Evolutionary conservation across 2,329 filamentous ascomycete genomes (phyloP), one percentile per base, ranked within the genome.

Genomic region (Calonectria honghensis): DNA sequence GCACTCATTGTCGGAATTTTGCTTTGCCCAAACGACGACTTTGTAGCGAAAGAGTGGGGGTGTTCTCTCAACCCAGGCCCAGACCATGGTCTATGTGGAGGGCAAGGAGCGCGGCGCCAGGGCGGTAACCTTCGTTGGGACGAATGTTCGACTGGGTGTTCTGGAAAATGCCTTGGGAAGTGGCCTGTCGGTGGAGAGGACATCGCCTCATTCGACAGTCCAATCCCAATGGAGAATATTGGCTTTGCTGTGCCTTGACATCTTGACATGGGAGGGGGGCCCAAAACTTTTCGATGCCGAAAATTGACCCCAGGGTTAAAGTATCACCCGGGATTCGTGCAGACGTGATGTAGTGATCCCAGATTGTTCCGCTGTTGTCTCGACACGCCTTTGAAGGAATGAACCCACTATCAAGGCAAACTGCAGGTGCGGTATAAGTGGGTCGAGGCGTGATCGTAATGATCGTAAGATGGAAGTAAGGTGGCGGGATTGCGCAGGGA

Each of bases 121-220:
- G 77, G 77, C 68, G 57, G 68, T 59, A 65, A 66, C 65, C 52
- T 68, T 72, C 72, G 68, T 68, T 63, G 51, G 54, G 65, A 63
- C 37, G 48, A 57, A 73, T 59, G 71, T 79, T 80, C 75, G 75
- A 73, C 57, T 65, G 66, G 72, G 61, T 54, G 57, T 79, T 81
- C 79, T 81, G 68, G 77, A 80, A 80, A 80, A 70, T 69, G 24
- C 57, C 57, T 72, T 67, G 73, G 75, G 77, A 68, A 27, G 70
- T 77, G 79, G 74, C 75, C 70, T 77, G 75, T 77, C 78, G 20
- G 63, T 67, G 68, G 61, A 59, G 68, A 39, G 71, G 50, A 32
- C 39, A 73, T 80, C 73, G 71, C 70, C 74, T 77, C 77, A 75
- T 73, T 48, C 72, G 64, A 52, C 50, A 52, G 37, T 70, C 70